Conservation (phyloP, 176 grass and related monocot genomes). For the Tillandsia fasciculata region DNA sequence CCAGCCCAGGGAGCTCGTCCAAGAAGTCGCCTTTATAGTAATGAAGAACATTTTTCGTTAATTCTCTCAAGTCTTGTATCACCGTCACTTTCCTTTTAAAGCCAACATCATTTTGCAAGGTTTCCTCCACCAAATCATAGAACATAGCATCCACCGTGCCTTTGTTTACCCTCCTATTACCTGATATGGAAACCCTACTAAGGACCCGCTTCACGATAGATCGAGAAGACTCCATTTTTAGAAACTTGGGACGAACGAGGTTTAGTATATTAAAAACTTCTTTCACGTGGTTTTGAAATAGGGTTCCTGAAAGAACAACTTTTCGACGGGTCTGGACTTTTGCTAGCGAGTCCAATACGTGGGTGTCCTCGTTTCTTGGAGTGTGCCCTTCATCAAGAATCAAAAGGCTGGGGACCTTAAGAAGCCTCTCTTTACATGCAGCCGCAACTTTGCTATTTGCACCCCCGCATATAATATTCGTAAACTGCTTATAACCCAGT, state of each 20-base stretch:
- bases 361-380: conserved; percentile 75
- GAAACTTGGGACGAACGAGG: conserved; percentile 88
- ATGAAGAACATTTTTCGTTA: conserved; percentile 86
- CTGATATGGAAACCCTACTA: conserved; percentile 63
- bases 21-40: conserved; percentile 94
- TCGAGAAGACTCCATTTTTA: conserved; percentile 55
- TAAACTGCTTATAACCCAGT: conserved; percentile 92
- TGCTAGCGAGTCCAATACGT: conserved; percentile 61
- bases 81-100: conserved; percentile 84
- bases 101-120: conserved; percentile 50
- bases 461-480: conserved; percentile 51
- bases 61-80: conserved; percentile 76
- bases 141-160: conserved; percentile 34
- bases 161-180: conserved; percentile 33
- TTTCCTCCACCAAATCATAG: conserved; percentile 55
- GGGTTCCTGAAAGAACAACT: conserved; percentile 92
- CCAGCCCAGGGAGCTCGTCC: conserved; percentile 81
- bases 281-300: conserved; percentile 83
- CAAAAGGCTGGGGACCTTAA: conserved; percentile 71
- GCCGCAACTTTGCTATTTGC: conserved; percentile 32
- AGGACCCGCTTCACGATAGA: conserved; percentile 55
- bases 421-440: conserved; percentile 69
- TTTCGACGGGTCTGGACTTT: conserved; percentile 84
- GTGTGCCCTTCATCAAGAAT: conserved; percentile 97
- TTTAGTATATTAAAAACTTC: conserved; percentile 94